These are phyloP conservation scores for Saussurea involucrata DNA, from an alignment of 129 eudicot species.

Conservation along the genomic window DNA sequence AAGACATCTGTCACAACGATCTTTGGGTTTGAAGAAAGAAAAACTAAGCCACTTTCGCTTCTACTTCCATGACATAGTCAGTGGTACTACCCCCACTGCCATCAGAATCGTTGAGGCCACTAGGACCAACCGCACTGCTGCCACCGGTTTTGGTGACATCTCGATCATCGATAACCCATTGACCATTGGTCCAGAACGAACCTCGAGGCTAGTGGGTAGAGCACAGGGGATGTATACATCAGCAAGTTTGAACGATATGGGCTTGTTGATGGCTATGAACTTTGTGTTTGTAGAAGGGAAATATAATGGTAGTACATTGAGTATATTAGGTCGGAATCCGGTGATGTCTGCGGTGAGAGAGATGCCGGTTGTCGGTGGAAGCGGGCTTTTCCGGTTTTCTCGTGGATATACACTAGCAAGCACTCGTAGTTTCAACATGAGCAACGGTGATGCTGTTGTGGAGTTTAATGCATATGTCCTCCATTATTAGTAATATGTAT, in stretches of 20 bases:
- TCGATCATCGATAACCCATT: conserved; percentile 51
- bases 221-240: conserved; percentile 59
- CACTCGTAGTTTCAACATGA: conserved; percentile 32
- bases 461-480: conserved; percentile 46
- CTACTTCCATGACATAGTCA: conserved; percentile 50
- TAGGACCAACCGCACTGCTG: conserved; percentile 32
- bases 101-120: conserved; percentile 35
- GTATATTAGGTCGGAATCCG: conserved; percentile 45
- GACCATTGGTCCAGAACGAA: conserved; percentile 42
- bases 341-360: conserved; percentile 43
- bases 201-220: conserved; percentile 36
- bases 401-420: conserved; percentile 49
- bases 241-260: conserved; percentile 17
- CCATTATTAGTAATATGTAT: conserved; percentile 14
- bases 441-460: conserved; percentile 40
- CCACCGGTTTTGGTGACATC: conserved; percentile 35
- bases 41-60: conserved; percentile 46
- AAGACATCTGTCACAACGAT: conserved; percentile 23
- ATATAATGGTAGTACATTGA: conserved; percentile 52
- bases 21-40: conserved; percentile 25
- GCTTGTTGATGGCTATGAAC: conserved; percentile 45
- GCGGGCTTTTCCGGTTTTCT: conserved; percentile 56
- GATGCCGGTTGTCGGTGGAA: conserved; percentile 58
- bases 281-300: conserved; percentile 43
- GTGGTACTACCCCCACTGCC: conserved; percentile 33